Percentiles rank a stretch among this genome's conserved stretches.
These are phyloP conservation scores for Ceratorhiza oryzae-sativae DNA, from an alignment of 1,284 basidiomycete genomes.

Conservation along the genomic window DNA sequence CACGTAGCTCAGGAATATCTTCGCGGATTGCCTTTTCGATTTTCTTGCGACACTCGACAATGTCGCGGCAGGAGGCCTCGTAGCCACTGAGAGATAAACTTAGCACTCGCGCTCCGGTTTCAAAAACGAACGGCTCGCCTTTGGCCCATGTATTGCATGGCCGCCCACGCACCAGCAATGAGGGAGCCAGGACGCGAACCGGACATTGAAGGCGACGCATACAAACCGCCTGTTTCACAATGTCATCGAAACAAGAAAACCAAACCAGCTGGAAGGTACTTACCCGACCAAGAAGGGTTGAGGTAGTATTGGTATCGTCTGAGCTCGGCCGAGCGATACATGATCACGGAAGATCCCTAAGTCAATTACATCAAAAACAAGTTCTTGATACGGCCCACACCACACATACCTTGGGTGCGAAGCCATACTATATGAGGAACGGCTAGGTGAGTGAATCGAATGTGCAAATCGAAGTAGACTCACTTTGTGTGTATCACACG, in stretches of 20 bases:
- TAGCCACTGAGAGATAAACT: slow-evolving; percentile 72
- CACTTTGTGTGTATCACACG: slow-evolving; percentile 93
- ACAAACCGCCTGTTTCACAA: slow-evolving; percentile 64
- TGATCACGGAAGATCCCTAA: slow-evolving; percentile 91
- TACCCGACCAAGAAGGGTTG: slow-evolving; percentile 78
- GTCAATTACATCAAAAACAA: not conserved
- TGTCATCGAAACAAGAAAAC: not conserved
- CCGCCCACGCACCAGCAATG: slow-evolving; percentile 96
- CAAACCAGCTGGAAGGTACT: slow-evolving; percentile 45
- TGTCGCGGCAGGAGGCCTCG: slow-evolving; percentile 83
- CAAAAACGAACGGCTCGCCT: slow-evolving; percentile 58
- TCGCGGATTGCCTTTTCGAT: slow-evolving; percentile 71
- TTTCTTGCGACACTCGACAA: slow-evolving; percentile 75
- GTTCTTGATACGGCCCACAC: not conserved
- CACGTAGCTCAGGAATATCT: slow-evolving; percentile 79
- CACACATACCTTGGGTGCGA: slow-evolving; percentile 74
- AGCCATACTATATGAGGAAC: slow-evolving; percentile 66
- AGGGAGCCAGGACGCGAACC: slow-evolving; percentile 90
- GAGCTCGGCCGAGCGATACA: slow-evolving; percentile 81
- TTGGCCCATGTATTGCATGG: slow-evolving; percentile 90
- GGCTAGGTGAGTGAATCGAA: slow-evolving; percentile 15
- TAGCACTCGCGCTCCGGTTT: not conserved
- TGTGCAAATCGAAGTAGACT: slow-evolving; percentile 41
- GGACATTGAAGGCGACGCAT: slow-evolving; percentile 85
- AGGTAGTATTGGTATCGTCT: slow-evolving; percentile 86